Conservation (phyloP, 495 filamentous ascomycete species). For the Penicillium goetzii region DNA sequence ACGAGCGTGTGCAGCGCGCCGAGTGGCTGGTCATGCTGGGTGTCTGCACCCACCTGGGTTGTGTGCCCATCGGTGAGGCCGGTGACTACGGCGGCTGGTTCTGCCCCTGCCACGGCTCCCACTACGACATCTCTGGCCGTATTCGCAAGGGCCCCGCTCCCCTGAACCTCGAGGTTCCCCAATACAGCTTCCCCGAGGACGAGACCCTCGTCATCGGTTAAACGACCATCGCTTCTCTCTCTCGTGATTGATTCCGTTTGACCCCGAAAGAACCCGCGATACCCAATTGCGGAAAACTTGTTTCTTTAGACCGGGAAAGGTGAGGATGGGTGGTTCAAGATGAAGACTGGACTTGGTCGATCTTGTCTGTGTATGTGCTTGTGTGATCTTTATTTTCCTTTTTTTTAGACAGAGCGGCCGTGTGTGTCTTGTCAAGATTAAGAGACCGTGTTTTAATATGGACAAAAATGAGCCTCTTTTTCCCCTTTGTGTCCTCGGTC, state of each 20-base stretch:
- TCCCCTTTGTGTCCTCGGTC: constrained; percentile 26
- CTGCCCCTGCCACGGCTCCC: constrained; percentile 99
- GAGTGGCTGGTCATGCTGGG: constrained; percentile 99
- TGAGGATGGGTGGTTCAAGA: constrained; percentile 20
- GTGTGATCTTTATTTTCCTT: constrained; percentile 32
- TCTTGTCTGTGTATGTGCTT: constrained; percentile 39
- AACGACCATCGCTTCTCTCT: constrained; percentile 23
- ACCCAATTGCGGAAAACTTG: constrained; percentile 8
- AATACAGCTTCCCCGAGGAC: constrained; percentile 84
- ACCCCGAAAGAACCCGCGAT: constrained; percentile 8
- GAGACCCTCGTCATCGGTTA: constrained; percentile 80
- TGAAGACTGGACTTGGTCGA: constrained; percentile 27
- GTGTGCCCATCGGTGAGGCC: constrained; percentile 97
- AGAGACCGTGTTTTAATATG: constrained; percentile 55
- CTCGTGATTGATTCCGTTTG: constrained; percentile 20
- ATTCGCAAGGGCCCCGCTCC: constrained; percentile 95
- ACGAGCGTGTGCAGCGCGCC: constrained; percentile 93
- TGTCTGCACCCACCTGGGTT: constrained; percentile 98
- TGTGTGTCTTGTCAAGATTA: constrained; percentile 51
- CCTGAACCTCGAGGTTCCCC: constrained; percentile 93
- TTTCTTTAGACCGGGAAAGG: constrained; percentile 31
- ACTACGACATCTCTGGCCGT: constrained; percentile 99
- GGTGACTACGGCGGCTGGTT: constrained; percentile 99
- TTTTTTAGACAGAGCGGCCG: constrained; percentile 49
- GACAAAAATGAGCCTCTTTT: constrained; percentile 48